phyloP scores from a whole-genome alignment of 768 basidiomycete genomes.

The Termitomyces sp. region DNA sequence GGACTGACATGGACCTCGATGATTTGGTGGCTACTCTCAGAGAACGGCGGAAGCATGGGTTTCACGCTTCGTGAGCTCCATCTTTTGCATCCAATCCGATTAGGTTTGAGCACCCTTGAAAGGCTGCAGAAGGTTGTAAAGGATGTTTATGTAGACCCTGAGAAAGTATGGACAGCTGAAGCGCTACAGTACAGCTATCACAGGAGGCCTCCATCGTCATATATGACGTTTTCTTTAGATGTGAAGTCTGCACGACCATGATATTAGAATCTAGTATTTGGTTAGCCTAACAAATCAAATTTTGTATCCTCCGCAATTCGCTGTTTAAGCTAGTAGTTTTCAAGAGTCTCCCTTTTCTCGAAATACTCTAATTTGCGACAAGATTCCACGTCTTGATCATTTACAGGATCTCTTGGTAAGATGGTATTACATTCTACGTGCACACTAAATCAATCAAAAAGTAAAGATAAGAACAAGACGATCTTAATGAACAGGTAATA shows the following conservation, averaged over 20 bases:
- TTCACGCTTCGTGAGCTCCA: background rate
- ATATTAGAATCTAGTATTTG: background rate
- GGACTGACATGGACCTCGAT: background rate
- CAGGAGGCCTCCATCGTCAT: background rate
- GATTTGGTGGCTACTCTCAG: background rate
- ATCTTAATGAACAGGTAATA: background rate
- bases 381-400: background rate
- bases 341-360: background rate
- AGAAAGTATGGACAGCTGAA: background rate
- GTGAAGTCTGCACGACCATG: background rate
- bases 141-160: constrained; percentile 1
- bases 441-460: background rate
- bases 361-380: background rate
- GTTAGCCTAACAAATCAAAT: too few species aligned
- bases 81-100: background rate
- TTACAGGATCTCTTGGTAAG: background rate
- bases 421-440: background rate
- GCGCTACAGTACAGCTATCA: background rate
- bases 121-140: background rate
- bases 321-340: too few species aligned
- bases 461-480: background rate
- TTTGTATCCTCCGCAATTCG: too few species aligned
- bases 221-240: background rate
- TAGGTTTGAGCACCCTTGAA: background rate
- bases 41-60: background rate